Percentiles rank a stretch among this genome's conserved stretches.
These are phyloP conservation scores for Taxawa tesnikishii DNA, from an alignment of 2,329 filamentous ascomycete genomes.

Conservation along the genomic window DNA sequence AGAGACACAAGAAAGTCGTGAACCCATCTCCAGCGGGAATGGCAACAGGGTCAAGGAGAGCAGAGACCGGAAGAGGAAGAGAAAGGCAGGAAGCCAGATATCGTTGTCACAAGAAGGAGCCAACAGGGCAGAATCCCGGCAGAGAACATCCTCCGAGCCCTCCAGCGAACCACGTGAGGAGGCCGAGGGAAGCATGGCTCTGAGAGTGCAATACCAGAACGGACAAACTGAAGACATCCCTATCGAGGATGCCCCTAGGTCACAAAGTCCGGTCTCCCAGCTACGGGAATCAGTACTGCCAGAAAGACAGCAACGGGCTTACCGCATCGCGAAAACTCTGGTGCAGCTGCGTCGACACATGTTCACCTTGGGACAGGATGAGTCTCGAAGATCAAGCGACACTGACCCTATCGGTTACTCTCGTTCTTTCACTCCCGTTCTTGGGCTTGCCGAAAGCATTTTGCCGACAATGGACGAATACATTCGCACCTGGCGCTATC, in stretches of 20 bases:
- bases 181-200: slow-evolving; percentile 27
- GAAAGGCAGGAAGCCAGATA: slow-evolving; percentile 33
- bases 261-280: slow-evolving; percentile 13
- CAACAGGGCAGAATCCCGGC: slow-evolving; percentile 27
- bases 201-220: slow-evolving; percentile 47
- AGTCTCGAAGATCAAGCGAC: neutral
- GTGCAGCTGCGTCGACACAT: slow-evolving; percentile 43
- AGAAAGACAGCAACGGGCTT: slow-evolving; percentile 39
- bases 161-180: slow-evolving; percentile 11
- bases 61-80: slow-evolving; percentile 44
- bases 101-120: slow-evolving; percentile 20
- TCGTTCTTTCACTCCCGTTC: slow-evolving; percentile 23
- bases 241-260: slow-evolving; percentile 21
- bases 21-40: slow-evolving; percentile 8
- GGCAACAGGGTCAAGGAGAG: slow-evolving; percentile 12
- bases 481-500: slow-evolving; percentile 46
- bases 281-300: slow-evolving; percentile 24
- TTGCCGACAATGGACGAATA: slow-evolving; percentile 46
- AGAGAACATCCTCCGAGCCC: slow-evolving; percentile 22
- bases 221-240: slow-evolving; percentile 48
- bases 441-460: slow-evolving; percentile 27
- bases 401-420: slow-evolving; percentile 23
- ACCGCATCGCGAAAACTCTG: slow-evolving; percentile 42
- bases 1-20: slow-evolving; percentile 17
- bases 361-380: slow-evolving; percentile 35